These are phyloP conservation scores for Solanum ossicruentum DNA, from an alignment of 257 asterid genomes.

Conservation along the genomic window DNA sequence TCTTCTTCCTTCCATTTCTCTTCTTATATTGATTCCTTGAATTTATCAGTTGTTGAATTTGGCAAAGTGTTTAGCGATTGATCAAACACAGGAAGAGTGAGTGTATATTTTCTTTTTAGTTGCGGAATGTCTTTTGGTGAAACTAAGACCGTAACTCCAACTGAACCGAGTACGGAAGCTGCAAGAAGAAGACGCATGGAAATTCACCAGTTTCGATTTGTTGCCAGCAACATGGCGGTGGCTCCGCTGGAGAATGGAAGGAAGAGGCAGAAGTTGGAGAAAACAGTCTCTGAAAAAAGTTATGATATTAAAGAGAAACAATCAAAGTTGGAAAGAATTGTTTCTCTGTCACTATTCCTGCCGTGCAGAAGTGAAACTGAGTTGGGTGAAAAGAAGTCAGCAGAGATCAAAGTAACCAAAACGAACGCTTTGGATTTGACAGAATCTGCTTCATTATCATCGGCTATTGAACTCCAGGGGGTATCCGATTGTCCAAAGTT, in stretches of 20 bases:
- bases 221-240: slow-evolving; percentile 43
- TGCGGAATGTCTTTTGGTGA: slow-evolving; percentile 73
- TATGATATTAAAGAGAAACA: slow-evolving; percentile 11
- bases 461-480: neutral
- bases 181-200: slow-evolving; percentile 67
- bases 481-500: slow-evolving; percentile 34
- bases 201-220: slow-evolving; percentile 56
- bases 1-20: neutral
- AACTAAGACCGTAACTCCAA: slow-evolving; percentile 45
- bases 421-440: neutral
- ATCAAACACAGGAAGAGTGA: neutral
- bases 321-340: neutral
- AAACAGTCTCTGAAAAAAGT: neutral
- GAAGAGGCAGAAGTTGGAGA: slow-evolving; percentile 22
- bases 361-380: neutral
- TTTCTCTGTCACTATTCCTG: neutral
- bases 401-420: slow-evolving; percentile 3
- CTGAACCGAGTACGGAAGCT: slow-evolving; percentile 50
- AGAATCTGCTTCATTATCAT: neutral
- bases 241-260: slow-evolving; percentile 36
- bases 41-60: neutral
- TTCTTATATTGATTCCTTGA: neutral
- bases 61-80: neutral
- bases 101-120: neutral
- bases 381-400: neutral